Evolutionary conservation across 164 flowering plant species (phyloP), one percentile per base, ranked within the genome.

Genomic region (Cinnamomum micranthum): DNA sequence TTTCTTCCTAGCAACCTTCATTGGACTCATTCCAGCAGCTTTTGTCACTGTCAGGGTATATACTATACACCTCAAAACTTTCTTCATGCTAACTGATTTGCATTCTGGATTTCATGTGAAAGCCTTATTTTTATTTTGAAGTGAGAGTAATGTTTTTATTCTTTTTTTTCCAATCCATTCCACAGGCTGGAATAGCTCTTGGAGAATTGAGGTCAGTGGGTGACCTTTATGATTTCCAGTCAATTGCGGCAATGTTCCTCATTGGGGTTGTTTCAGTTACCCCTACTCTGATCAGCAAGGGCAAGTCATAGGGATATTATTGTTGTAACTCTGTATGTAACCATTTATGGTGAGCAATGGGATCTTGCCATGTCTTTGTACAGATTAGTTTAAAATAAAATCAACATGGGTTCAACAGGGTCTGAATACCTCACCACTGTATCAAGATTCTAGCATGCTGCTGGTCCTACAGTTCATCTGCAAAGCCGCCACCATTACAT

Each of bases 1-100:
- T 0, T 95, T 95, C 89, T 87, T 95, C 81, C 74, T 90, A 22
- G 99, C 88, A 66, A 93, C 99, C 50, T 60, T 85, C 50, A 85
- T 95, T 65, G 99, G 99, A 66, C 81, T 95, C 76, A 91, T 95
- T 77, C 99, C 99, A 19, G 98, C 98, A 72, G 97, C 98, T 76
- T 95, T 80, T 81, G 90, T 95, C 73, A 95, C 99, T 51, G 99
- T 95, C 80, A 83, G 86, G 97, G 99, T 95, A 90, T 52, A 2
- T 17, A 51, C 14, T 52, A 2, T 17, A 51, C 14, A 11, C 14
- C 65, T 73, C 7, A 0, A 15, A 25, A 1, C 10, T 35, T 35
- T 19, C n/a, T 73, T 73, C 17, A 27, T 27, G 60, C 10, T 17
- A 2, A 10, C 9, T 50, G 11, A 10, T 73, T 27, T 50, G 6